A percentile compares a stretch with the other conserved stretches of the same genome.
These are phyloP conservation scores for Phycomyces blakesleeanus DNA, from an alignment of 192 early-diverging fungal species.

Conservation along the genomic window DNA sequence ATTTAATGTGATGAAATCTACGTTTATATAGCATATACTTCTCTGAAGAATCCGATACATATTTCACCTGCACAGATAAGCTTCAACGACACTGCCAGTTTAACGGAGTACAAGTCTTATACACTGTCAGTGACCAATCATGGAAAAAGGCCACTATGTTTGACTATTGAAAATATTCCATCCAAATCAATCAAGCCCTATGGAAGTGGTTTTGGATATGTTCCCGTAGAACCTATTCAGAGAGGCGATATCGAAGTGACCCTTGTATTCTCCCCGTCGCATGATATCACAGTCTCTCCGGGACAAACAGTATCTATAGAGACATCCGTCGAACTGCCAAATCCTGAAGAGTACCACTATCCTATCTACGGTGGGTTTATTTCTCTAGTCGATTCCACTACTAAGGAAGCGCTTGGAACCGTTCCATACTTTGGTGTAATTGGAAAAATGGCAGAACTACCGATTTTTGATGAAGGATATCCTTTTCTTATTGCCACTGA, in stretches of 20 bases:
- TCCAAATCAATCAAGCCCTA: constrained; percentile 39
- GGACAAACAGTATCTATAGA: constrained; percentile 7
- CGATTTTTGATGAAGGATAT: constrained; percentile 35
- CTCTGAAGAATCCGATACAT: constrained; percentile 33
- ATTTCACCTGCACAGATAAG: constrained; percentile 43
- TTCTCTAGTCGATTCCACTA: constrained; percentile 7
- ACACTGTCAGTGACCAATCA: constrained; percentile 40
- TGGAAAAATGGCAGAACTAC: constrained; percentile 39
- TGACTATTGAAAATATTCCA: constrained; percentile 31
- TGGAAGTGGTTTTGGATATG: constrained; percentile 6
- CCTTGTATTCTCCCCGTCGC: constrained; percentile 5
- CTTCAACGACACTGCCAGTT: constrained; percentile 44
- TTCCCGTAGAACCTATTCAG: constrained; percentile 14
- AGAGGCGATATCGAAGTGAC: constrained; percentile 1
- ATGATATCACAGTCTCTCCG: constrained; percentile 6
- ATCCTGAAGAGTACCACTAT: constrained; percentile 13
- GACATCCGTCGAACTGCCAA: constrained; percentile 6
- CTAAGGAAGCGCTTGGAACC: constrained; percentile 14
- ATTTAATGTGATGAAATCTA: background rate
- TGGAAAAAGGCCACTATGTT: constrained; percentile 29
- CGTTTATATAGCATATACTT: constrained; percentile 25
- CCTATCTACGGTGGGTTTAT: constrained; percentile 45
- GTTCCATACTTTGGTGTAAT: constrained; percentile 49
- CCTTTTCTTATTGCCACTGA: constrained; percentile 3
- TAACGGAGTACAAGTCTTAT: constrained; percentile 12